Percentiles rank a stretch among this genome's conserved stretches.
phyloP scores from a whole-genome alignment of 2,329 filamentous ascomycete genomes.

The Penicillium brevicompactum region DNA sequence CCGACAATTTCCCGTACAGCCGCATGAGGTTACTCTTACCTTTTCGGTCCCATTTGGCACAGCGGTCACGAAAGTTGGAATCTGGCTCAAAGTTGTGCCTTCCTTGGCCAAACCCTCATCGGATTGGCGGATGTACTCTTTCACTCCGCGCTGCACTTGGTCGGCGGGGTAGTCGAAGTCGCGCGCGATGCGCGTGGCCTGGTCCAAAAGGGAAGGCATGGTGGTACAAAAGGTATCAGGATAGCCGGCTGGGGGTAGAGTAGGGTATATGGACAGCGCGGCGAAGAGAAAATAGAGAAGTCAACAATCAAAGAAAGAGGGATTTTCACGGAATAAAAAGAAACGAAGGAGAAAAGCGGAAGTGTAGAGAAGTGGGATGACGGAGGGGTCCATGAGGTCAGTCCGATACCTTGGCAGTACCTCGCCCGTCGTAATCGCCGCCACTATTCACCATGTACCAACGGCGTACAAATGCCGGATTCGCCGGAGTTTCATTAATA shows the following conservation, averaged over 20 bases:
- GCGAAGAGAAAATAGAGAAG: not conserved
- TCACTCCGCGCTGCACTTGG: conserved; percentile 76
- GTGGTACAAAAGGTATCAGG: conserved; percentile 11
- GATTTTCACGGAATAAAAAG: not conserved
- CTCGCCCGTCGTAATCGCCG: not conserved
- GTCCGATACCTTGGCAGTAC: conserved; percentile 19
- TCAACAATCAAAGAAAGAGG: not conserved
- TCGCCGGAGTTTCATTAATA: conserved; percentile 11
- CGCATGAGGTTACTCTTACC: conserved; percentile 52
- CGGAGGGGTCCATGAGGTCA: conserved; percentile 36
- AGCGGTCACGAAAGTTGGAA: conserved; percentile 93
- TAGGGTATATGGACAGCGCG: not conserved
- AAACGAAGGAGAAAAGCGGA: conserved; percentile 2
- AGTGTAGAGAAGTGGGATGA: conserved; percentile 16
- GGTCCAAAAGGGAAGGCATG: conserved; percentile 56
- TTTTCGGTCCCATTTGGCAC: conserved; percentile 98
- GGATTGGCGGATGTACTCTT: conserved; percentile 87
- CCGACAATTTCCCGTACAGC: conserved; percentile 4
- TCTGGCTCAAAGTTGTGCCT: conserved; percentile 85
- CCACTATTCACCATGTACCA: not conserved
- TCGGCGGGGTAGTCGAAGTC: conserved; percentile 83
- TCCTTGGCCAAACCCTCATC: conserved; percentile 78
- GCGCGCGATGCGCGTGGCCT: conserved; percentile 77
- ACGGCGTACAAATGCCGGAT: conserved; percentile 23
- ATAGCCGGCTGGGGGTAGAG: not conserved